Percentiles rank a stretch among this genome's conserved stretches.
Evolutionary conservation across 192 early-diverging fungal species (phyloP).

Genomic region (Backusella sp.): DNA sequence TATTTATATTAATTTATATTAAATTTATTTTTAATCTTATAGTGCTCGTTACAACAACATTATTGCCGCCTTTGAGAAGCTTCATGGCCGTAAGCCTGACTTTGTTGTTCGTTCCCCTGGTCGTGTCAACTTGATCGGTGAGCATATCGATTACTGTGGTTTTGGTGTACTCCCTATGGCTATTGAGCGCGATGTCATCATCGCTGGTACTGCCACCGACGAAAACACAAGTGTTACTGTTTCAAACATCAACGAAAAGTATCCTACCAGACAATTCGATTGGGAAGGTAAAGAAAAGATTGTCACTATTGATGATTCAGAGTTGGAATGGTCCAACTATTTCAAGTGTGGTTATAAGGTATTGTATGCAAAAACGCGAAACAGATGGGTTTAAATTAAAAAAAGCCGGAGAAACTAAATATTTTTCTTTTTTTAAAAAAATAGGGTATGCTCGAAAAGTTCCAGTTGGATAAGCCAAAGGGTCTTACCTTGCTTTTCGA

Average conservation of each 20-base stretch:
- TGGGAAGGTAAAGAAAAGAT: slow-evolving; percentile 46
- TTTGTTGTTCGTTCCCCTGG: slow-evolving; percentile 90
- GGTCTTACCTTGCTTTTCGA: slow-evolving; percentile 71
- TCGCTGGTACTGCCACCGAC: slow-evolving; percentile 45
- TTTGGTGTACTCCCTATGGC: slow-evolving; percentile 97
- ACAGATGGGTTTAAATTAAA: not conserved
- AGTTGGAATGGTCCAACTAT: slow-evolving; percentile 87
- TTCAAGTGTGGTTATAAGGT: slow-evolving; percentile 89
- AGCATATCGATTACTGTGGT: slow-evolving; percentile 96
- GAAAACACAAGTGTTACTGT: slow-evolving; percentile 45
- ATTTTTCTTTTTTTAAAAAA: not conserved
- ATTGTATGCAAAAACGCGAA: not conserved
- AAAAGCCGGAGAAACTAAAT: not conserved
- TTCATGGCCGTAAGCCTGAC: slow-evolving; percentile 60
- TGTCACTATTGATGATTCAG: slow-evolving; percentile 69
- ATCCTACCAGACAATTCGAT: slow-evolving; percentile 44
- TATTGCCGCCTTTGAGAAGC: slow-evolving; percentile 42
- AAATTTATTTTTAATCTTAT: not conserved
- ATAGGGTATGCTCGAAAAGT: slow-evolving; percentile 57
- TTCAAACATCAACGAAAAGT: slow-evolving; percentile 56
- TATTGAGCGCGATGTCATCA: slow-evolving; percentile 73
- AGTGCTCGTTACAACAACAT: slow-evolving; percentile 56
- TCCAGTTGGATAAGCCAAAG: slow-evolving; percentile 41
- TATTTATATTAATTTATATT: not conserved
- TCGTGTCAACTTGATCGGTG: slow-evolving; percentile 93